Evolutionary conservation across 2,329 filamentous ascomycete genomes (phyloP).

Genomic region (Lasiodiplodia hormozganensis): DNA sequence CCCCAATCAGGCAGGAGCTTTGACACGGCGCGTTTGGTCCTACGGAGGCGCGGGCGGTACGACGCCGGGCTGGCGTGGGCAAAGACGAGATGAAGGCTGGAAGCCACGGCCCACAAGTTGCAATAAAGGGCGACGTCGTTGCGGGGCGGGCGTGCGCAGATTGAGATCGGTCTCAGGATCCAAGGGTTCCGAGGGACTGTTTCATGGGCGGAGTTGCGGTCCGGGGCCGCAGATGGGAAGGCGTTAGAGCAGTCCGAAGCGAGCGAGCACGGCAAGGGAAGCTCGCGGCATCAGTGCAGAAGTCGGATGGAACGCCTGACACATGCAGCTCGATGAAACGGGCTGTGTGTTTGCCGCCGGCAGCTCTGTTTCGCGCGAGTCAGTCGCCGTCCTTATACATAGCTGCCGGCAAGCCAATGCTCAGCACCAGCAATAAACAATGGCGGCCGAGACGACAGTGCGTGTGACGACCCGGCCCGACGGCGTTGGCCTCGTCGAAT

Average conservation of each 20-base stretch:
- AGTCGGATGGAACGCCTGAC: conserved; percentile 10
- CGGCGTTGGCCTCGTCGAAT: conserved; percentile 58
- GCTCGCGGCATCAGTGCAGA: neutral
- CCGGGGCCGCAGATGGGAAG: neutral
- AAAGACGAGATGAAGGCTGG: neutral
- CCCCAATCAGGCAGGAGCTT: conserved; percentile 1
- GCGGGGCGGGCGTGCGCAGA: conserved; percentile 3
- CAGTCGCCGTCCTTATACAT: conserved; percentile 2
- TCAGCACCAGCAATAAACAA: neutral
- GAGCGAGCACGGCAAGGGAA: neutral
- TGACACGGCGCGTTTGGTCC: neutral
- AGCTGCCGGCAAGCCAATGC: neutral
- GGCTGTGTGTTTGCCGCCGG: neutral
- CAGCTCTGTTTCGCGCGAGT: conserved; percentile 14
- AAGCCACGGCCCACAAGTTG: neutral
- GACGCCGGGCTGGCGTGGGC: no score
- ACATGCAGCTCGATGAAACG: conserved; percentile 7
- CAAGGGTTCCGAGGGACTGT: conserved; percentile 3
- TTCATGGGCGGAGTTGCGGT: conserved; percentile 15
- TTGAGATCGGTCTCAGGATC: neutral
- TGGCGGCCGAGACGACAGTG: neutral
- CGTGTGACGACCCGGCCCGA: conserved; percentile 34
- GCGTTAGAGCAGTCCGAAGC: neutral
- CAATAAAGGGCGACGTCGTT: neutral
- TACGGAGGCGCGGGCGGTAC: no score